Percentiles rank a stretch among this genome's conserved stretches.
Conservation (phyloP, 2,329 filamentous ascomycete species). For the Aspergillus sclerotialis region DNA sequence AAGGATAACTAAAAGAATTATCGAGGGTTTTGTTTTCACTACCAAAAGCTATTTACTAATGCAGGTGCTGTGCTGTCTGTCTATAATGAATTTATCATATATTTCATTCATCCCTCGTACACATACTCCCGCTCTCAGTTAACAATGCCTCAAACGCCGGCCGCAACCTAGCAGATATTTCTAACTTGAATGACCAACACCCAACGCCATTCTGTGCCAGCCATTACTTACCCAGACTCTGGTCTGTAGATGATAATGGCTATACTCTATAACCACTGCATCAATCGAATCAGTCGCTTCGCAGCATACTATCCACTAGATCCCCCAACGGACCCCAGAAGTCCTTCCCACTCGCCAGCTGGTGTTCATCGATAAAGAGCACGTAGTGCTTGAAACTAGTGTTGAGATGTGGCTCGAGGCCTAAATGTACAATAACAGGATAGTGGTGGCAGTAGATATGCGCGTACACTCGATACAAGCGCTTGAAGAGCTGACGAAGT, state of each 20-base stretch:
- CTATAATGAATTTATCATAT: slow-evolving; percentile 3
- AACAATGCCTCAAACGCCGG: slow-evolving; percentile 17
- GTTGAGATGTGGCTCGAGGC: slow-evolving; percentile 93
- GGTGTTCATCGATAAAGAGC: slow-evolving; percentile 95
- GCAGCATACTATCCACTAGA: slow-evolving; percentile 94
- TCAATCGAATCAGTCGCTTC: slow-evolving; percentile 69
- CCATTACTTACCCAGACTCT: no score
- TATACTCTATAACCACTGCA: no score
- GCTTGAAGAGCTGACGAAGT: slow-evolving; percentile 95
- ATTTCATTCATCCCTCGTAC: background rate
- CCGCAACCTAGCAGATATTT: no score
- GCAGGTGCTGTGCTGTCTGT: no score
- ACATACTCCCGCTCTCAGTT: slow-evolving; percentile 1
- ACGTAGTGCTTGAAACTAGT: slow-evolving; percentile 99
- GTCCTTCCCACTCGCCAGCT: slow-evolving; percentile 84
- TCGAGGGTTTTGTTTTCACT: no score
- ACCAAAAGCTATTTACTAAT: no score
- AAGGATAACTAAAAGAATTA: no score
- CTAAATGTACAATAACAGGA: slow-evolving; percentile 88
- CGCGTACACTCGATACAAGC: slow-evolving; percentile 95
- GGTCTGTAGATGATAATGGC: no score
- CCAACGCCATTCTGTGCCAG: no score
- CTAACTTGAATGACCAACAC: no score
- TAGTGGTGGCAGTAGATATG: slow-evolving; percentile 99
- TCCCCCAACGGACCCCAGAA: slow-evolving; percentile 96